Percentiles rank a stretch among this genome's conserved stretches.
Conservation (phyloP, 2,329 filamentous ascomycete genomes). For the Metarhizium sp. region DNA sequence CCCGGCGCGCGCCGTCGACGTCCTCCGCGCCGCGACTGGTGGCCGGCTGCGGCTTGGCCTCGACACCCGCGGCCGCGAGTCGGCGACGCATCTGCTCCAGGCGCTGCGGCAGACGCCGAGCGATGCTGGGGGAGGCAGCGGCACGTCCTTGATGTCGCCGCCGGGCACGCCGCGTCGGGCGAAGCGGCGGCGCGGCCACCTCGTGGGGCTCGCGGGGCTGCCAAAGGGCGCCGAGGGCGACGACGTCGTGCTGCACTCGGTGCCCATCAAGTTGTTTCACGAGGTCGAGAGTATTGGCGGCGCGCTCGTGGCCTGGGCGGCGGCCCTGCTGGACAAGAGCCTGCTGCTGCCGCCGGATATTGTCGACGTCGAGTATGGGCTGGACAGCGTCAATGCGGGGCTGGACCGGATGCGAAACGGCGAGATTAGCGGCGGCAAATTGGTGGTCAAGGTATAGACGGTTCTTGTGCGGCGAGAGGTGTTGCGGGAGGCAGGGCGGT, state of each 20-base stretch:
- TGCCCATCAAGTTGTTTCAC: slow-evolving; percentile 71
- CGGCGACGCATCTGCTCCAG: slow-evolving; percentile 47
- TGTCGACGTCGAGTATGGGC: slow-evolving; percentile 52
- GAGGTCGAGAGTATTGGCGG: slow-evolving; percentile 55
- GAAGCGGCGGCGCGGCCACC: slow-evolving; percentile 34
- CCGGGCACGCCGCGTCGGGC: slow-evolving; percentile 25
- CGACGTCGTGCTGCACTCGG: slow-evolving; percentile 48
- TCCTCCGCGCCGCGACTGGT: slow-evolving; percentile 47
- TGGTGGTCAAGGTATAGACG: slow-evolving; percentile 41
- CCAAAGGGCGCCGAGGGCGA: slow-evolving; percentile 42
- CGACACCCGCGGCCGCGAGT: slow-evolving; percentile 58
- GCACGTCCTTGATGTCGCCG: slow-evolving; percentile 20
- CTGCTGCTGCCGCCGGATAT: slow-evolving; percentile 53
- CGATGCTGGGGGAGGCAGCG: not conserved
- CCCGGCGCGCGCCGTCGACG: slow-evolving; percentile 52
- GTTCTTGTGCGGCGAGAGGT: too few species aligned
- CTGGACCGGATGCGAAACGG: slow-evolving; percentile 57
- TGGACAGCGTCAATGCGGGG: slow-evolving; percentile 58
- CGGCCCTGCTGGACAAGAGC: slow-evolving; percentile 47
- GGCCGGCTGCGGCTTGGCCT: slow-evolving; percentile 55
- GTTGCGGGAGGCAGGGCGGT: too few species aligned
- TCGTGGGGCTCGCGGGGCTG: slow-evolving; percentile 58
- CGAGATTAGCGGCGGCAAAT: slow-evolving; percentile 56
- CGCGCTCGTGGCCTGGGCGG: slow-evolving; percentile 55
- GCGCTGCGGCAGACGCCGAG: slow-evolving; percentile 29